phyloP scores from a whole-genome alignment of 2,329 filamentous ascomycete species.

The Domatiomyces catenatus region DNA sequence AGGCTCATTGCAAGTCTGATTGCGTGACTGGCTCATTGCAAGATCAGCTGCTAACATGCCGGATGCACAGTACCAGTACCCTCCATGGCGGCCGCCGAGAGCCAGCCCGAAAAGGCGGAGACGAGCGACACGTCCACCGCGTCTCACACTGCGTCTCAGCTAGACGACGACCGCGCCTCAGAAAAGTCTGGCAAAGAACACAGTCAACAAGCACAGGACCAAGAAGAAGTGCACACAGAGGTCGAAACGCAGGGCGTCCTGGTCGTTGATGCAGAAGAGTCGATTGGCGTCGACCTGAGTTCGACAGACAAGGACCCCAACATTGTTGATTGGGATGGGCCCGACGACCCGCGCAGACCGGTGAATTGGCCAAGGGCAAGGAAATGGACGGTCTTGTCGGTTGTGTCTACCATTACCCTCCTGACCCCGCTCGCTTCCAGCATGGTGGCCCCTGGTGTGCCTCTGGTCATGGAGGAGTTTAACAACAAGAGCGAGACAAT shows the following conservation, averaged over 20 bases:
- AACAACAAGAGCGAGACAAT: conserved; percentile 28
- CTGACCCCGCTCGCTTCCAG: conserved; percentile 28
- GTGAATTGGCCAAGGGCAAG: conserved; percentile 39
- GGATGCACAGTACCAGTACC: background rate
- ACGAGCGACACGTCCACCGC: background rate
- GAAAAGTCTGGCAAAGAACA: background rate
- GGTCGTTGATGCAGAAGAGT: conserved; percentile 5
- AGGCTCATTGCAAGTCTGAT: too few relatives aligned
- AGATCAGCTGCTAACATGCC: background rate
- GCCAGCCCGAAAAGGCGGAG: background rate
- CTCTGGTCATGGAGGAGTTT: conserved; percentile 32
- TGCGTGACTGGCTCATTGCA: background rate
- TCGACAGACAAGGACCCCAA: conserved; percentile 27
- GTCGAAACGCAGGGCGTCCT: conserved; percentile 1
- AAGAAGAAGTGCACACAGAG: background rate
- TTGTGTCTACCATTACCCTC: conserved; percentile 37
- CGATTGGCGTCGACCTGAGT: background rate
- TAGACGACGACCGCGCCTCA: background rate
- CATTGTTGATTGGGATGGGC: conserved; percentile 45
- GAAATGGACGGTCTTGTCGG: conserved; percentile 23
- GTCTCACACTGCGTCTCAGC: background rate
- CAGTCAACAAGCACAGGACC: background rate
- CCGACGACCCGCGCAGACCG: conserved; percentile 42
- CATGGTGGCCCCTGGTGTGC: conserved; percentile 31
- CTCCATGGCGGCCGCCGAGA: background rate